phyloP scores from a whole-genome alignment of 2,329 filamentous ascomycete genomes.

The Hypoxylon sp. region DNA sequence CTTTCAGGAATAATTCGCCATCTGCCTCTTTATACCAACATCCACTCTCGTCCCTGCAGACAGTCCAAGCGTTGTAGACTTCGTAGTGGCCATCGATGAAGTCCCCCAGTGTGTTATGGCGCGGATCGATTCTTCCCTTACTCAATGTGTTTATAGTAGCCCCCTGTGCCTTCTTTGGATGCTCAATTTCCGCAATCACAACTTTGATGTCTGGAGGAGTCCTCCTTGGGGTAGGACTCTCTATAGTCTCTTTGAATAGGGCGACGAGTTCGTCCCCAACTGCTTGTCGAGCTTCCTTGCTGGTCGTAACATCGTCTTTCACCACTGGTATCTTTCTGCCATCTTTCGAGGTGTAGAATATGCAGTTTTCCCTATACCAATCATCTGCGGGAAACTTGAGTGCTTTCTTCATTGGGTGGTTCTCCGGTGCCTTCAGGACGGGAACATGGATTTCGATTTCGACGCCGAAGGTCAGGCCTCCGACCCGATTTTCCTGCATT shows the following conservation, averaged over 20 bases:
- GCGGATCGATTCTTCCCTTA: background rate
- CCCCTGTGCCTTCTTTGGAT: background rate
- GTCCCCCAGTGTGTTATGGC: background rate
- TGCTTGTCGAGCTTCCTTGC: background rate
- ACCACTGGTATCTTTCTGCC: conserved; percentile 4
- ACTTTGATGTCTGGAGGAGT: background rate
- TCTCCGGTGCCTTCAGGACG: background rate
- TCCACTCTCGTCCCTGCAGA: conserved; percentile 13
- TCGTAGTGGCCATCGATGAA: conserved; percentile 17
- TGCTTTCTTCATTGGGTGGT: background rate
- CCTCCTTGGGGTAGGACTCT: background rate
- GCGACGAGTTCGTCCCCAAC: background rate
- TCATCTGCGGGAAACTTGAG: background rate
- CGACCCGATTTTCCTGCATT: background rate
- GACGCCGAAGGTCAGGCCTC: background rate
- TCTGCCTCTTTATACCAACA: conserved; percentile 6
- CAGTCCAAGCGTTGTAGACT: conserved; percentile 8
- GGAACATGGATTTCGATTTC: conserved; percentile 7
- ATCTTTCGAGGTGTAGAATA: background rate
- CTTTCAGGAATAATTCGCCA: background rate
- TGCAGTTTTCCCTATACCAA: background rate
- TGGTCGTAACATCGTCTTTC: background rate
- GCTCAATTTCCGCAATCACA: background rate
- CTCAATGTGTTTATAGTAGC: too few relatives aligned
- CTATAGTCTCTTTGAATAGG: background rate